Conservation (phyloP, 2,329 filamentous ascomycete species). For the Fusarium duplospermum region DNA sequence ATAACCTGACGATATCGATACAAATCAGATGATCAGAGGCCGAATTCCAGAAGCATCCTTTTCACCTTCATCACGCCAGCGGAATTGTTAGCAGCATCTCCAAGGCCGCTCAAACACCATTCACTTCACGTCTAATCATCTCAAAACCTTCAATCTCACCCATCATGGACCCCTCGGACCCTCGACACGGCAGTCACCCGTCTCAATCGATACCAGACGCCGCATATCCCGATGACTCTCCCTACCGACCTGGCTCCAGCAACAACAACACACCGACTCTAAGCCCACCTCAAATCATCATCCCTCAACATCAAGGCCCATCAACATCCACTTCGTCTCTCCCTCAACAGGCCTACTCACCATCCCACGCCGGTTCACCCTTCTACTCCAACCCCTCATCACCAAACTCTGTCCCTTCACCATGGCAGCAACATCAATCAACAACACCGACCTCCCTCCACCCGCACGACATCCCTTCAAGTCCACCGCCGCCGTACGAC, state of each 20-base stretch:
- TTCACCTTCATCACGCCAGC: not conserved
- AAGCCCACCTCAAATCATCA: slow-evolving; percentile 13
- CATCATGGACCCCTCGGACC: slow-evolving; percentile 35
- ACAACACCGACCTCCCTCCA: slow-evolving; percentile 1
- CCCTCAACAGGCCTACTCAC: slow-evolving; percentile 20
- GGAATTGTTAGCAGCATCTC: not conserved
- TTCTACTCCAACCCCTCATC: slow-evolving; percentile 19
- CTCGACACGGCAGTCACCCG: slow-evolving; percentile 38
- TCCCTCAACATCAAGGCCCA: slow-evolving; percentile 2
- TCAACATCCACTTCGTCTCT: slow-evolving; percentile 17
- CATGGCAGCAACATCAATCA: slow-evolving; percentile 20
- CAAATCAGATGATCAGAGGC: not conserved
- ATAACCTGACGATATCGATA: not conserved
- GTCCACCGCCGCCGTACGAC: slow-evolving; percentile 46
- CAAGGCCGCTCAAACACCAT: not conserved
- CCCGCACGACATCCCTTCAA: slow-evolving; percentile 27
- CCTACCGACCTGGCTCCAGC: slow-evolving; percentile 40
- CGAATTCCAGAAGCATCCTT: not conserved
- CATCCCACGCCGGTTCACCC: slow-evolving; percentile 22
- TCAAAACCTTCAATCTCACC: not conserved
- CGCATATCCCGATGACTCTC: slow-evolving; percentile 47
- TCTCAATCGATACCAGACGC: slow-evolving; percentile 47
- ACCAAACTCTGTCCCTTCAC: slow-evolving; percentile 8
- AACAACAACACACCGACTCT: not conserved
- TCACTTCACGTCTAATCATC: not conserved